Evolutionary conservation across 1,284 basidiomycete genomes (phyloP), one percentile per base, ranked within the genome.

Genomic region (Omphalotus olearius): DNA sequence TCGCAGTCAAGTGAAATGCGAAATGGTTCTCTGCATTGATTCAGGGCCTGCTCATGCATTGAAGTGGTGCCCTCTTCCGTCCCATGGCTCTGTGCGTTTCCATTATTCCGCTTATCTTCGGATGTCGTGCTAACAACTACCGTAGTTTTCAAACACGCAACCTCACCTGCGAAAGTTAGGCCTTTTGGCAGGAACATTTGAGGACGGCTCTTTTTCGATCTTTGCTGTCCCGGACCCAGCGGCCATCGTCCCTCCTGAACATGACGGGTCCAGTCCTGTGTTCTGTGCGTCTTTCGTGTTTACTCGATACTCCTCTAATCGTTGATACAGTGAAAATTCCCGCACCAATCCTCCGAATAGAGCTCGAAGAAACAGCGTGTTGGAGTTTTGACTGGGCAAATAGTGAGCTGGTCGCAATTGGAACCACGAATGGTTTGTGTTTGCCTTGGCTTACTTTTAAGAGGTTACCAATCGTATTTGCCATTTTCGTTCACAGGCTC

Each of bases 1-100:
- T 45, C 51, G 49, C 0, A 79, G 79, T 0, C 64, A 71, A 50
- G 75, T 87, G 70, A 68, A 63, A 11, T 90, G 89, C 57, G 89
- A 88, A 60, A 73, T 91, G 71, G 80, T 90, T 5, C 60, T 96
- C 0, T 93, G 91, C 58, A 58, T 91, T 4, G 83, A 92, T 16
- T 76, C 77, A 23, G 90, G 91, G 0, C 78, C 86, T 3, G 88
- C 83, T 3, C 78, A 83, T 57, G 84, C 90, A 47, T 62, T 93
- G 14, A 90, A 86, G 66, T 97, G 93, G 93, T 94, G 92, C 68
- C 93, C 93, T 3, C 64, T 91, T 35, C 91, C 91, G 0, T 79
- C 84, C 16, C 80, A 91, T 60, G 90, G 93, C 60, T 51, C 63
- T 38, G 68, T 72, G 23, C 33, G 36, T 43, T 47, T 46, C 56